Conservation (phyloP, 139 green algal species). For the Edaphochlamys debaryana region DNA sequence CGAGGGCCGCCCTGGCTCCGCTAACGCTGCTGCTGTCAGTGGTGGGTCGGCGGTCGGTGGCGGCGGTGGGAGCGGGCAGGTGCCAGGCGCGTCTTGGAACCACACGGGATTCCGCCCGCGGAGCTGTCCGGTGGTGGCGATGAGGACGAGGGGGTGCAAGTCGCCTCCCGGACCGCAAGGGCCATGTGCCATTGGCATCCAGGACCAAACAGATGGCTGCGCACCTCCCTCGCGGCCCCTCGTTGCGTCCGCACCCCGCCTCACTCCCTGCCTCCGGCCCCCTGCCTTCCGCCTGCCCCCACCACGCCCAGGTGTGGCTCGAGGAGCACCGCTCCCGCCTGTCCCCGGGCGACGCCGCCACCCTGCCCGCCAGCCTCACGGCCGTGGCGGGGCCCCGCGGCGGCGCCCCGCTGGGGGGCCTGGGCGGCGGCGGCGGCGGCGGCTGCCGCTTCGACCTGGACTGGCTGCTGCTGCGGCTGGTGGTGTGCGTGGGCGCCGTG, state of each 20-base stretch:
- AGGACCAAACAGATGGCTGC: not conserved
- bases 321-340: not conserved
- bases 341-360: not conserved
- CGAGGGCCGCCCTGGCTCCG: not conserved
- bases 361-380: not conserved
- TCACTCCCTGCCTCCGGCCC: not conserved
- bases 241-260: too few relatives aligned
- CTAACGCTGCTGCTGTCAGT: not conserved
- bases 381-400: too few relatives aligned
- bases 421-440: too few relatives aligned
- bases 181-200: not conserved
- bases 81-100: too few relatives aligned
- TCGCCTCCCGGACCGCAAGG: too few relatives aligned
- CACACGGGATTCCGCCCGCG: too few relatives aligned
- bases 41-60: not conserved
- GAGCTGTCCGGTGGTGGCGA: too few relatives aligned
- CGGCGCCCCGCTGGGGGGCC: too few relatives aligned
- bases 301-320: not conserved
- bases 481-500: not conserved
- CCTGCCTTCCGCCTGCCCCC: not conserved
- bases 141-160: too few relatives aligned
- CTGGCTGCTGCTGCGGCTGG: slow-evolving; percentile 18
- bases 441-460: slow-evolving; percentile 24
- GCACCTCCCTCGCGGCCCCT: not conserved
- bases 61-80: too few relatives aligned